Conservation (phyloP, 176 grass and related monocot species). For the Miscanthus lutarioriparius region DNA sequence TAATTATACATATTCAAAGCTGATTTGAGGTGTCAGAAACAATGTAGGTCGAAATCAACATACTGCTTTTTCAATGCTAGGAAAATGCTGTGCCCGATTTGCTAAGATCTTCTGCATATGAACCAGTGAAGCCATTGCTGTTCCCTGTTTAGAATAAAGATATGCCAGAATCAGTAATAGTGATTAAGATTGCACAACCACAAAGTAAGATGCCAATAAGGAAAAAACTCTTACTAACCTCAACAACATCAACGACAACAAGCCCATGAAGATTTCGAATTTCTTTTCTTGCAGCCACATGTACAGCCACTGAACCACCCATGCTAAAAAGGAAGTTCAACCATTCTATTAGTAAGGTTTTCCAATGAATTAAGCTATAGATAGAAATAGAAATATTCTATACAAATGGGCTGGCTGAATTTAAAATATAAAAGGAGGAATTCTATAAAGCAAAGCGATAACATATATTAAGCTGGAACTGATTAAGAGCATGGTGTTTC, state of each 20-base stretch:
- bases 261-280: constrained; percentile 77
- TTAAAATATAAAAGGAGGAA: neutral
- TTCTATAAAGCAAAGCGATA: constrained; percentile 3
- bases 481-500: constrained; percentile 9
- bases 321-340: constrained; percentile 53
- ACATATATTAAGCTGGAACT: neutral
- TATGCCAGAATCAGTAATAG: constrained; percentile 17
- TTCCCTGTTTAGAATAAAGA: constrained; percentile 59
- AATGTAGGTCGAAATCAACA: constrained; percentile 30
- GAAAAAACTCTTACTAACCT: constrained; percentile 63
- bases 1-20: constrained; percentile 18
- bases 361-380: constrained; percentile 4
- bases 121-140: constrained; percentile 87
- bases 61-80: constrained; percentile 91
- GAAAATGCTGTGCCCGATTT: constrained; percentile 75
- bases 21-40: constrained; percentile 5
- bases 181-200: neutral
- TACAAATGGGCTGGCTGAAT: constrained; percentile 16
- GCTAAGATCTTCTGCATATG: constrained; percentile 98
- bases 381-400: neutral
- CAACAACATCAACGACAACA: constrained; percentile 94
- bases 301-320: constrained; percentile 93
- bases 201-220: constrained; percentile 5
- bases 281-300: constrained; percentile 81
- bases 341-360: neutral